Percentiles rank a stretch among this genome's conserved stretches.
Evolutionary conservation across 257 asterid species (phyloP).

Genomic region (Solanum peruvianum): DNA sequence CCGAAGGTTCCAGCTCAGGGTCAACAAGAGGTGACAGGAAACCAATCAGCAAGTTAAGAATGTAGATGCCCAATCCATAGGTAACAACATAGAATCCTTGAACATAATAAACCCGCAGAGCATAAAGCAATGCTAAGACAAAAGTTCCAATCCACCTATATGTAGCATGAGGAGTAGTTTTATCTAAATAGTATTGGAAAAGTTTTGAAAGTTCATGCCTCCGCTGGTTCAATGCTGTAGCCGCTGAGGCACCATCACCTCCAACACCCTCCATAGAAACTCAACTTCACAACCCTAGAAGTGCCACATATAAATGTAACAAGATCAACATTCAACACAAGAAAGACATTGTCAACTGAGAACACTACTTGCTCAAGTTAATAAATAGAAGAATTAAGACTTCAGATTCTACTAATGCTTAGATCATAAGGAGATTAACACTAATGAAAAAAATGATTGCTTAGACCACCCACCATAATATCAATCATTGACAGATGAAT

Average conservation of each 20-base stretch:
- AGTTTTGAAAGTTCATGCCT: constrained; percentile 59
- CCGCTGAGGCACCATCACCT: constrained; percentile 44
- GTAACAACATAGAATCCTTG: constrained; percentile 85
- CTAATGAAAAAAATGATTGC: not conserved
- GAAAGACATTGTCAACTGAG: not conserved
- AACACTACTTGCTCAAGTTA: not conserved
- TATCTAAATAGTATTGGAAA: constrained; percentile 78
- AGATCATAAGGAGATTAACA: not conserved
- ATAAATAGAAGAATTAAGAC: not conserved
- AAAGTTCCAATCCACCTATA: constrained; percentile 84
- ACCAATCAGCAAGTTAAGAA: constrained; percentile 85
- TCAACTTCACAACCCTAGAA: constrained; percentile 13
- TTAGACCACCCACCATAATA: not conserved
- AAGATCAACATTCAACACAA: not conserved
- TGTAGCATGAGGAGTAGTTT: constrained; percentile 74
- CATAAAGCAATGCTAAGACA: constrained; percentile 40
- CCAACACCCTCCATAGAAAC: constrained; percentile 36
- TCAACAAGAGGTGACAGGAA: constrained; percentile 96
- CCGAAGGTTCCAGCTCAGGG: constrained; percentile 67
- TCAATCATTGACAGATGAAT: not conserved
- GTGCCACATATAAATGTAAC: not conserved
- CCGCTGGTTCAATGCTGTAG: constrained; percentile 61
- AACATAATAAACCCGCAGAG: constrained; percentile 58
- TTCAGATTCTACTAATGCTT: not conserved
- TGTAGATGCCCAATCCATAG: constrained; percentile 86